Base-by-base conservation (phyloP, 441 rosid genomes). In the Croton laevigatus region DNA sequence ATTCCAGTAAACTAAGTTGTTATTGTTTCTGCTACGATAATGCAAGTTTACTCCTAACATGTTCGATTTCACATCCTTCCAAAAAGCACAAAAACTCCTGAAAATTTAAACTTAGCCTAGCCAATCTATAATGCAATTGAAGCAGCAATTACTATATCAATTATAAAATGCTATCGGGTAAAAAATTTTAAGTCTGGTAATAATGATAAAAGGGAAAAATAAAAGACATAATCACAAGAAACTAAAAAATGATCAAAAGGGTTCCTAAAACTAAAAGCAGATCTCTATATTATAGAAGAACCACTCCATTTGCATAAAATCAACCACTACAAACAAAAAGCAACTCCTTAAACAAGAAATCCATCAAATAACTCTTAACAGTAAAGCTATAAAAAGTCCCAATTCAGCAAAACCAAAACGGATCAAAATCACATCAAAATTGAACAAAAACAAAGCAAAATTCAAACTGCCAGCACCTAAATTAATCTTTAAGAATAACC, bases 361-460 rank as follows among this genome's bases (percentile, higher is more conserved):
- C 71, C 68, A 74, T 70, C 64, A 45, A 42, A 45, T 19, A 66
- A 59, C 52, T 22, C 36, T 27, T 19, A 68, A 22, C 46, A 65
- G n/a, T 54, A n/a, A 42, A 66, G 65, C 59, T 63, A 69, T 20
- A 66, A 34, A 48, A 49, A 59, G 38, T n/a, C 60, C 59, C 60
- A 75, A 72, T 55, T 59, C 63, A 73, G 67, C 6, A 40, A 48
- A 46, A 22, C 58, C 22, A 60, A 63, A 59, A 63, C 80, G 78
- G 88, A 88, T 88, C 86, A 81, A 75, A 78, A 34, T 42, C 63
- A 72, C 55, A 75, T 65, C 70, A 78, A 63, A 71, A 57, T 73
- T 58, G 52, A 71, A 19, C 71, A 77, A 54, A 68, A 73, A 63
- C 53, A 60, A 64, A 59, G 55, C 66, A 80, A 37, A 82, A 80